Evolutionary conservation across 306 rosid genomes (phyloP), one percentile per base, ranked within the genome.

Genomic region (Chamaecrista fasciculata): DNA sequence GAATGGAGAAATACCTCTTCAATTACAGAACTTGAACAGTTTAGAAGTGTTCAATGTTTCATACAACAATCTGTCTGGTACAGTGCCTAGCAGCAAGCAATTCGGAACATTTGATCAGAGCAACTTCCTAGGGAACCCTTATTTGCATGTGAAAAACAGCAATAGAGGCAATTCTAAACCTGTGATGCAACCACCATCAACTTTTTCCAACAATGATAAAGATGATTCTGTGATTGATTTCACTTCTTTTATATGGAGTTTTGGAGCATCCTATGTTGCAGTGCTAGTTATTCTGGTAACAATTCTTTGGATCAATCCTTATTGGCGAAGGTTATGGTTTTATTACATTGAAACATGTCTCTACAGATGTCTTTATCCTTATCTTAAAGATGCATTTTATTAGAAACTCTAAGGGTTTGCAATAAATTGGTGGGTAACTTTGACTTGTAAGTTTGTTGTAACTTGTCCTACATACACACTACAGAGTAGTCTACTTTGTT

Each of bases 231-330:
- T 2, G 2, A 44, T 64, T 24, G 69, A 64, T 28, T 24, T 64
- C 3, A 64, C 9, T 4, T 4, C 40, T 1, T 44, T 64, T 21
- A 14, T 14, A 7, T 44, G 69, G 69, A 64, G 69, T 26, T 64
- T 64, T 25, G 29, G 8, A 2, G 69, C 18, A n/a, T 26, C 56
- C 9, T 64, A 25, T 64, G 39, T 43, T 14, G 6, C 7, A 0
- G n/a, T 44, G n/a, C 12, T 64, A 2, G 0, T 44, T 19, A 9
- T 25, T 1, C 4, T 43, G 5, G 39, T 16, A 11, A 43, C 24
- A n/a, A 10, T 64, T 28, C 56, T 64, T 9, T 43, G 69, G 40
- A 64, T 64, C 69, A 64, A 64, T n/a, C 69, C 56, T 26, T 1
- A 9, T 16, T 64, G 56, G 69, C 56, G 28, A 8, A 14, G 25